Percentiles rank a stretch among this genome's conserved stretches.
Evolutionary conservation across 495 filamentous ascomycete species (phyloP).

Genomic region (Pseudomonodictys pantanalensis): DNA sequence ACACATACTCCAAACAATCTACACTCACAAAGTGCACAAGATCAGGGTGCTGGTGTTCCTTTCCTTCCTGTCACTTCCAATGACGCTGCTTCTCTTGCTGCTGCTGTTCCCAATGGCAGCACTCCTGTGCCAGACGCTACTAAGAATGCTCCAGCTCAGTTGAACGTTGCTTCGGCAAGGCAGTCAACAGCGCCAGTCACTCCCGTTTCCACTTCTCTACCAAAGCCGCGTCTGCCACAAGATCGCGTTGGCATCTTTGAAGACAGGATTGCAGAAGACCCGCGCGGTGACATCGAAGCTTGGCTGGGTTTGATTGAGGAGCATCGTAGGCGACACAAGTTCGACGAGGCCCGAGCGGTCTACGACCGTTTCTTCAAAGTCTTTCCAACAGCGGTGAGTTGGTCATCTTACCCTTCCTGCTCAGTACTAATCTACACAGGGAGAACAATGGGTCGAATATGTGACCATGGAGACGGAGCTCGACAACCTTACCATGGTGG

Average conservation of each 20-base stretch:
- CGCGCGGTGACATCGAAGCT: constrained; percentile 82
- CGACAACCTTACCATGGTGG: constrained; percentile 71
- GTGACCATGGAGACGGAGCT: constrained; percentile 81
- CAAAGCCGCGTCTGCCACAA: constrained; percentile 63
- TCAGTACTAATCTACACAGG: constrained; percentile 53
- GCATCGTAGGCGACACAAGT: constrained; percentile 73
- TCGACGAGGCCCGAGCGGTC: constrained; percentile 73
- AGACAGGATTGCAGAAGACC: constrained; percentile 85
- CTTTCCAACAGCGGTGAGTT: constrained; percentile 86
- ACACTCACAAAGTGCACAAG: constrained; percentile 53
- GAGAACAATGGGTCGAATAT: constrained; percentile 83
- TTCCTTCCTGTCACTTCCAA: constrained; percentile 50
- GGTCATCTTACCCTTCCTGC: background rate
- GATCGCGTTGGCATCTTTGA: constrained; percentile 83
- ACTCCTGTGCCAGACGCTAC: constrained; percentile 29
- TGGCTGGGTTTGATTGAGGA: constrained; percentile 86
- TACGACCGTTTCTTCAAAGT: constrained; percentile 83
- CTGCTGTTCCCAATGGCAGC: constrained; percentile 33
- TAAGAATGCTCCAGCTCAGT: constrained; percentile 25
- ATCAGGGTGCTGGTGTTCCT: constrained; percentile 53
- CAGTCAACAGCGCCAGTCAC: constrained; percentile 17
- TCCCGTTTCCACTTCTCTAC: constrained; percentile 36
- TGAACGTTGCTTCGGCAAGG: constrained; percentile 5
- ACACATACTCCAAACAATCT: constrained; percentile 58
- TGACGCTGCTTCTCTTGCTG: constrained; percentile 44